These are phyloP conservation scores for Plectosphaerella sp. DNA, from an alignment of 2,329 filamentous ascomycete genomes.

Conservation along the genomic window DNA sequence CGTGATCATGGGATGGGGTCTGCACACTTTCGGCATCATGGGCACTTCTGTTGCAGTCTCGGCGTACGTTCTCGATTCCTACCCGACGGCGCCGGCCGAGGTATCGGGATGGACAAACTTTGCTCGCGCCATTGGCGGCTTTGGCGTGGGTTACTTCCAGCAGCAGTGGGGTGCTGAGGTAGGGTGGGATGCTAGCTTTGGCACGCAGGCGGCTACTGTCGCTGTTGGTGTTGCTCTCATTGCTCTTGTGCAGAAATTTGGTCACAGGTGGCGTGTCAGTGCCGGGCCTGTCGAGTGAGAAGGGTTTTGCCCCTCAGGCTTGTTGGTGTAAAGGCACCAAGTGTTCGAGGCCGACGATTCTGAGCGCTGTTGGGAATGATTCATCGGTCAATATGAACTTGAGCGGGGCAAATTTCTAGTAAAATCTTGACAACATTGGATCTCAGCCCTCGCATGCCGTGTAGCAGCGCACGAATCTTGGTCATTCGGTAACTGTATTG, in stretches of 20 bases:
- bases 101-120: constrained; percentile 38
- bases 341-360: too few relatives aligned
- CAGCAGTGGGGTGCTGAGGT: constrained; percentile 34
- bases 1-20: constrained; percentile 35
- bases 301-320: too few relatives aligned
- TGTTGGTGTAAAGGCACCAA: too few relatives aligned
- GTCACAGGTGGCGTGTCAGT: background rate
- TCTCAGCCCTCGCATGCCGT: too few relatives aligned
- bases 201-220: constrained; percentile 29
- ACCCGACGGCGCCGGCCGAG: constrained; percentile 41
- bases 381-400: too few relatives aligned
- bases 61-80: constrained; percentile 44
- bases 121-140: constrained; percentile 35
- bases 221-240: background rate
- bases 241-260: background rate
- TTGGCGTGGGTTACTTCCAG: constrained; percentile 43
- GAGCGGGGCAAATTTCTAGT: too few relatives aligned
- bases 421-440: too few relatives aligned
- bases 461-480: too few relatives aligned
- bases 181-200: constrained; percentile 31
- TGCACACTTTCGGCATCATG: constrained; percentile 53
- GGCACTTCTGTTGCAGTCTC: constrained; percentile 41
- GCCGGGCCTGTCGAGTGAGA: background rate
- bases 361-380: too few relatives aligned
- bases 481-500: too few relatives aligned